Evolutionary conservation across 805 yeast species (phyloP), one percentile per base, ranked within the genome.

Genomic region (Kockiozyma suomiensis): DNA sequence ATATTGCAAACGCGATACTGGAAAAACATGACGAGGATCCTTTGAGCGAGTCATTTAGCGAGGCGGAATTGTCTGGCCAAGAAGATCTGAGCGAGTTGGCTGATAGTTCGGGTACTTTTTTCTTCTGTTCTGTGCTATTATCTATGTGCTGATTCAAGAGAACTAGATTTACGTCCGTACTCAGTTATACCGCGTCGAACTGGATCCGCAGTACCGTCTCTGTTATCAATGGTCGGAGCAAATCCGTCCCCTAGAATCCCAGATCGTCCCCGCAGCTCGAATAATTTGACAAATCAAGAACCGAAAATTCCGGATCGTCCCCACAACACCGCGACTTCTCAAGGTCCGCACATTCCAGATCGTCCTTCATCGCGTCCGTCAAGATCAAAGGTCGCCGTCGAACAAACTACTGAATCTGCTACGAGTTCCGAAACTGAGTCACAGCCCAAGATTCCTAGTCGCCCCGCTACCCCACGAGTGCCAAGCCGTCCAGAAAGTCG

Each of bases 291-390:
- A 19, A 30, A 41, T 2, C 55, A 46, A 25, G 37, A 42, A 4
- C 60, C 58, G 15, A 46, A 17, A 25, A 43, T 52, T 32, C 56
- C 62, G 6, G 28, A 50, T n/a, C 54, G 59, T n/a, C 13, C 62
- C 62, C 21, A 40, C 41, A 19, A 43, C 38, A 15, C 51, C 57
- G 7, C 32, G 35, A 30, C 46, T 46, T 12, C 42, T 50, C 45
- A 15, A 21, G 51, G 47, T 15, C 53, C 58, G 8, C 41, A n/a
- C 13, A 5, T 38, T n/a, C 42, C 42, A 13, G 42, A 38, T 15
- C 42, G 4, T 4, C 42, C 42, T 15, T 3, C 33, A 10, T 30
- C 33, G 33, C 33, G 33, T 6, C 33, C 33, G 6, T 10, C 10
- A 10, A 30, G 10, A 10, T n/a, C n/a, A n/a, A n/a, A n/a, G n/a